phyloP scores from a whole-genome alignment of 2,329 filamentous ascomycete genomes.

The Cercospora nicotianae region DNA sequence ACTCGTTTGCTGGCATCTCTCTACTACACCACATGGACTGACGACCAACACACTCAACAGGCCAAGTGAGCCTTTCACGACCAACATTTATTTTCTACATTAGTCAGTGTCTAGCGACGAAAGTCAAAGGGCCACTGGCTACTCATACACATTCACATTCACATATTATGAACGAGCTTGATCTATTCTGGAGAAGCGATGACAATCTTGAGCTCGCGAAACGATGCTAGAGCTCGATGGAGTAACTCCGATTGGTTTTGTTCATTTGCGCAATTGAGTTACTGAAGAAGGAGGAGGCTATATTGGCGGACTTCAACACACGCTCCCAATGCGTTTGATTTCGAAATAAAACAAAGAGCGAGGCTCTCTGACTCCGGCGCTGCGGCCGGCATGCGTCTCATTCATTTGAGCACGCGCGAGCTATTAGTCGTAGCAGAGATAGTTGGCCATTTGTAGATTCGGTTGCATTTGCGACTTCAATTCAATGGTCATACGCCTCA shows the following conservation, averaged over 20 bases:
- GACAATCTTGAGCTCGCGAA: constrained; percentile 38
- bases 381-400: constrained; percentile 23
- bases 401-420: constrained; percentile 20
- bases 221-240: constrained; percentile 33
- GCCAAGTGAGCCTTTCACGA: constrained; percentile 12
- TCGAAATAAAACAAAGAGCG: neutral
- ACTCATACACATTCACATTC: constrained; percentile 6
- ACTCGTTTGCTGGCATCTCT: constrained; percentile 19
- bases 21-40: constrained; percentile 7
- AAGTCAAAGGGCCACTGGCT: constrained; percentile 17
- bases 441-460: constrained; percentile 8
- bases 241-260: constrained; percentile 27
- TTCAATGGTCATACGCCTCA: constrained; percentile 11
- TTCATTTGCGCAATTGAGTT: constrained; percentile 11
- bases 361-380: constrained; percentile 13
- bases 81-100: constrained; percentile 13
- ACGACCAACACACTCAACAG: constrained; percentile 12
- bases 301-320: constrained; percentile 26
- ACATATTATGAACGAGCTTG: constrained; percentile 21
- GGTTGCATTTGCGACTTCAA: constrained; percentile 7
- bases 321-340: constrained; percentile 12
- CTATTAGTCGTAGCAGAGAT: constrained; percentile 19
- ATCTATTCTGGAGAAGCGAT: constrained; percentile 30
- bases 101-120: constrained; percentile 15
- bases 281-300: constrained; percentile 17